Base-by-base conservation (phyloP, 495 filamentous ascomycete species). In the Talaromyces stipitatus region DNA sequence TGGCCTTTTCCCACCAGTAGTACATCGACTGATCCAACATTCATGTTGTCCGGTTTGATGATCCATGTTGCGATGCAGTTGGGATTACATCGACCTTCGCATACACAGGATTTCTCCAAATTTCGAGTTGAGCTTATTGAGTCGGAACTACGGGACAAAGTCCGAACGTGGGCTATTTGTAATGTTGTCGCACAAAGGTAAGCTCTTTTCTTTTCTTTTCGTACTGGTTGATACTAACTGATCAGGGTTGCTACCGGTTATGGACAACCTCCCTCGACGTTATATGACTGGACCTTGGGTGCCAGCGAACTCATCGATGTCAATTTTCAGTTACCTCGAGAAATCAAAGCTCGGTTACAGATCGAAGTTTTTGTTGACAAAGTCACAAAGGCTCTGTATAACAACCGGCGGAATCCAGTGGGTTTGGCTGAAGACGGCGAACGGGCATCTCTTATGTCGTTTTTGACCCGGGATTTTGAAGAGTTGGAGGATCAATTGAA, bases 61-160 rank as follows among this genome's bases (percentile, higher is more conserved):
- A 88, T 95, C 79, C 91, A 95, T 67, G 84, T 92, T 54, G 89
- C 91, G 12, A 92, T 92, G 70, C 90, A 92, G 60, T 87, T 92
- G 56, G 91, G 91, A 50, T 81, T 97, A 50, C 91, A 97, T 64
- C 84, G 91, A 22, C 91, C 91, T 7, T 91, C 87, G 38, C 88
- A 96, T 70, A 85, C 87, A 18, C 90, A 95, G 66, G 91, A 96
- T 70, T 96, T 96, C 69, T 88, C 87, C 24, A 83, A 90, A 22
- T 87, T 89, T 38, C 83, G 85, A 4, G 83, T 95, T 16, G 87
- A 92, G 61, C 79, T 95, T 30, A 88, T 88, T 60, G 87, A 89
- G 57, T 89, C 92, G 61, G 89, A 95, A 59, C 76, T 96, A 55
- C 81, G 85, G 61, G 91, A 96, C 64, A 82, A 92, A 54, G 85